Base-by-base conservation (phyloP, 495 filamentous ascomycete genomes). In the Hypoxylon fragiforme region DNA sequence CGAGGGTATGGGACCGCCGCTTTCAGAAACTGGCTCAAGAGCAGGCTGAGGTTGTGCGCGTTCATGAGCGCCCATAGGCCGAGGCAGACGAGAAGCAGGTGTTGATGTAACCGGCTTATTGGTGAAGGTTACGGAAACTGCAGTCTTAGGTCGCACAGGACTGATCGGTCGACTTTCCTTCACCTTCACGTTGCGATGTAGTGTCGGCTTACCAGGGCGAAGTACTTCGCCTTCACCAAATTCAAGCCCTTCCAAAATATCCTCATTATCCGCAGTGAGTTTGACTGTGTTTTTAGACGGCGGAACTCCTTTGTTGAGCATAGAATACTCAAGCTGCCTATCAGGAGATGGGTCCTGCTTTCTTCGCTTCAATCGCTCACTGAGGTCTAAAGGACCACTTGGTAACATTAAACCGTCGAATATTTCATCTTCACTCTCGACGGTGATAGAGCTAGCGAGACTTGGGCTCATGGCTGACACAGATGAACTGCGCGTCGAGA, bases 151-250 rank as follows among this genome's bases (percentile, higher is more conserved):
- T 36, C 78, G 75, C 13, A 68, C 71, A 43, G 87, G 86, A 60
- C 86, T 91, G 36, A 76, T 73, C 55, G 85, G 80, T 37, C 81
- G 77, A 51, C 77, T 70, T 56, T 81, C 79, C 63, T 92, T 96
- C 63, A 91, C 81, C 69, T 92, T 92, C 53, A 98, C 80, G 61
- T 98, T 97, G 39, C 89, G 91, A 66, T 98, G 95, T n/a, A 96
- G 72, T 7, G 88, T 89, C 12, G 88, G 75, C 65, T 94, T 96
- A 46, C 75, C 80, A 8, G 87, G 81, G 60, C 87, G 82, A 60
- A 97, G 91, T 11, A 88, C 79, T 60, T 91, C 87, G 3, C 84
- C 90, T 63, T 86, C 82, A 18, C 89, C 91, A 68, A 97, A 81
- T 39, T 97, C 95, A 60, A 98, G 80, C 16, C 85, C 95, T 26